Evolutionary conservation across 2,329 filamentous ascomycete species (phyloP), one percentile per base, ranked within the genome.

Genomic region (Ceratocystis cubensis): DNA sequence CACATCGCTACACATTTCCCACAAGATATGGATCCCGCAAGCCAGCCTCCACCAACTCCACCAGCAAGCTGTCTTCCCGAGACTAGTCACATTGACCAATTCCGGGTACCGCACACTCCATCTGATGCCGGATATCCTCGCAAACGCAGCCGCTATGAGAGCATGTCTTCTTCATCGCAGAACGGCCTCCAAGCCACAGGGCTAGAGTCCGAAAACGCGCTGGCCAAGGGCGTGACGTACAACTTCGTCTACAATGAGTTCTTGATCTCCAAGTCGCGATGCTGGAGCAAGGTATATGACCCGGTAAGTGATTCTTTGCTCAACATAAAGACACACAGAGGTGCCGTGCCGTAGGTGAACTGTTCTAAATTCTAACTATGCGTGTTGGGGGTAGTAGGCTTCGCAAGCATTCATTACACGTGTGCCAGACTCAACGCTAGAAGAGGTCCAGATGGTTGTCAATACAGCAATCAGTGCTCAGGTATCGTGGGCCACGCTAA

Each of bases 381-480:
- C 48, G 37, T 8, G 5, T 30, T 28, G 17, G 37, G 17, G 5
- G 22, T 46, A 41, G 22, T 64, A 70, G 69, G 68, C 69, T 25
- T 68, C 69, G 28, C 69, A 70, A 53, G 59, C 37, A 1, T 68
- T 71, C 56, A 45, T 71, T 2, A 71, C 70, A n/a, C 57, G 71
- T n/a, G 69, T 71, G n/a, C 71, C 71, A 3, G 70, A 72, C n/a
- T 71, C 70, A 2, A 71, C 69, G 6, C 44, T 20, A 2, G 50
- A 68, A 15, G 70, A 72, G 30, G 66, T 71, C 0, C 65, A 69
- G 44, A 56, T 64, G 22, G 68, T 62, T 17, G 70, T 72, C 17
- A 44, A 41, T 10, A 53, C 63, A 5, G 69, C 71, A 2, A 59
- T 25, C 5, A 48, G 33, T 25, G 69, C 70, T 8, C 68, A 71